phyloP scores from a whole-genome alignment of 768 basidiomycete genomes.

The Mycena chlorophos region DNA sequence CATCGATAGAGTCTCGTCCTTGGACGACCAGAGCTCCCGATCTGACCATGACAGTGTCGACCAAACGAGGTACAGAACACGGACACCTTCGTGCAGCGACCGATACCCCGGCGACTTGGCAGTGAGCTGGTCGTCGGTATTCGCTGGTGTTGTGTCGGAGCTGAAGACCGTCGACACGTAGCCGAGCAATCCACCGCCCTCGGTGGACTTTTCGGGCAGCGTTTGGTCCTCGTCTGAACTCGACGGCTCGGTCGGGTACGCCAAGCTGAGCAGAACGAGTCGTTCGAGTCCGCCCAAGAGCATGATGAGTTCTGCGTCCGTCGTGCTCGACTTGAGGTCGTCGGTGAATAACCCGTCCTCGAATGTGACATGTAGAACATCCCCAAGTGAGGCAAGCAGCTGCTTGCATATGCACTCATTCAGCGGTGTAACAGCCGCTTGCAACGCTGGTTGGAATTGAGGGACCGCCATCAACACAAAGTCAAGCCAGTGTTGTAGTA shows the following conservation, averaged over 20 bases:
- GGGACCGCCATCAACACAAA: constrained; percentile 90
- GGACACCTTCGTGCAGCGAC: constrained; percentile 78
- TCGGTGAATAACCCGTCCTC: constrained; percentile 36
- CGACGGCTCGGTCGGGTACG: constrained; percentile 51
- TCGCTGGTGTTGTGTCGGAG: constrained; percentile 53
- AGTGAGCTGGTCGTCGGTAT: constrained; percentile 55
- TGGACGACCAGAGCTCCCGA: constrained; percentile 47
- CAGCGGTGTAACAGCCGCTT: constrained; percentile 67
- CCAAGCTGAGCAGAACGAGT: constrained; percentile 70
- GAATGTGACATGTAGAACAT: constrained; percentile 48
- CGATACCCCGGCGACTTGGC: constrained; percentile 73
- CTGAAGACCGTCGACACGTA: constrained; percentile 92
- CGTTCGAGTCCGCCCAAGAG: constrained; percentile 83
- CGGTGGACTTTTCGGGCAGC: constrained; percentile 53
- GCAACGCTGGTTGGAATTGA: constrained; percentile 74
- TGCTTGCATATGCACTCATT: constrained; percentile 80
- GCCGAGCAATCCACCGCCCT: constrained; percentile 73
- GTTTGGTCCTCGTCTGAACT: constrained; percentile 58
- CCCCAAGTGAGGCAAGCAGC: constrained; percentile 54
- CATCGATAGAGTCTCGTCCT: constrained; percentile 66
- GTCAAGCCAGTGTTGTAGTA: constrained; percentile 95
- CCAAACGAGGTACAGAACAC: constrained; percentile 80
- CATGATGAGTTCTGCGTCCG: constrained; percentile 83
- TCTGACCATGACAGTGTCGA: constrained; percentile 53
- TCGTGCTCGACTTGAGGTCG: constrained; percentile 52